phyloP scores from a whole-genome alignment of 192 early-diverging fungal species.

The Linnemannia exigua region DNA sequence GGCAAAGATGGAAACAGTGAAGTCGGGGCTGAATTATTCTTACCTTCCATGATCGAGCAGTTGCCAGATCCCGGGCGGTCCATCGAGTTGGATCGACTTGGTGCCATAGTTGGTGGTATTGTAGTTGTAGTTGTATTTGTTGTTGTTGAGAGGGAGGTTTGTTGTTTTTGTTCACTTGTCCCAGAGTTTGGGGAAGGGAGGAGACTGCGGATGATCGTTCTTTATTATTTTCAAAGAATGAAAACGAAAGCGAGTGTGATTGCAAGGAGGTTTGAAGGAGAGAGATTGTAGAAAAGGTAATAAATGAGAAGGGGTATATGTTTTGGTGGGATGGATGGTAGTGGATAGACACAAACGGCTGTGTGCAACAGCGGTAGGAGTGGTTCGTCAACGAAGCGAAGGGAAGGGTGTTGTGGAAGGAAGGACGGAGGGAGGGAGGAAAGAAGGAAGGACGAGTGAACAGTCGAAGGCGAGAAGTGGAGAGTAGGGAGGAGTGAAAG shows the following conservation, averaged over 20 bases:
- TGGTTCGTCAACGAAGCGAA: not conserved
- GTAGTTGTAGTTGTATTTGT: not conserved
- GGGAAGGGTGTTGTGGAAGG: not conserved
- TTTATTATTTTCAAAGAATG: not conserved
- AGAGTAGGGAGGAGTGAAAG: no score
- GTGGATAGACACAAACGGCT: not conserved
- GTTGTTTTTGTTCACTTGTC: not conserved
- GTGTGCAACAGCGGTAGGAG: not conserved
- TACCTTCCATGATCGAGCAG: slow-evolving; percentile 50
- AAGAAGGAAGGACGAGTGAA: not conserved
- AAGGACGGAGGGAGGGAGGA: no score
- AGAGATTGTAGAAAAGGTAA: not conserved
- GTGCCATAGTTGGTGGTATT: not conserved
- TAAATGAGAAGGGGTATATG: not conserved
- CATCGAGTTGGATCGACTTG: slow-evolving; percentile 25
- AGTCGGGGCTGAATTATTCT: no score
- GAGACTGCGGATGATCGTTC: not conserved
- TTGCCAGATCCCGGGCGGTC: slow-evolving; percentile 55
- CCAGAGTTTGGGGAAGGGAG: not conserved
- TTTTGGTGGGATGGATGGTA: not conserved
- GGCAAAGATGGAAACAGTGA: not conserved
- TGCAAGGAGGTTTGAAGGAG: not conserved
- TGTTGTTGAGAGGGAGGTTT: slow-evolving; percentile 10
- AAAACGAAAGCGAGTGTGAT: not conserved
- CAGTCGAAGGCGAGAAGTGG: not conserved